phyloP scores from a whole-genome alignment of 257 asterid genomes.

The Scutellaria barbata region DNA sequence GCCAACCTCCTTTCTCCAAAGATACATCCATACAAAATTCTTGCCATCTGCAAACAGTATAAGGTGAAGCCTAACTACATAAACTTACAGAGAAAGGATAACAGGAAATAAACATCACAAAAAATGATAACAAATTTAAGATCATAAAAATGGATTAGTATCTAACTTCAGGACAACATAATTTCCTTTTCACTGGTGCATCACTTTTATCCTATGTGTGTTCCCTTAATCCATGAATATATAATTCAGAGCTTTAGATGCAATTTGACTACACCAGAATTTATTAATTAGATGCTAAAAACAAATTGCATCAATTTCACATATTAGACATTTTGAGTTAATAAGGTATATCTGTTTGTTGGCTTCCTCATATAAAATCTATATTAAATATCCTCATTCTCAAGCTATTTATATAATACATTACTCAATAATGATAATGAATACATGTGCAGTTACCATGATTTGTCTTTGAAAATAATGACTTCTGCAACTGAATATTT shows the following conservation, averaged over 20 bases:
- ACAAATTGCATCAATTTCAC: background rate
- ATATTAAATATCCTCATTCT: background rate
- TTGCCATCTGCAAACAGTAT: slow-evolving; percentile 67
- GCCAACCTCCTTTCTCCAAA: slow-evolving; percentile 79
- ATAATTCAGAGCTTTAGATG: slow-evolving; percentile 1
- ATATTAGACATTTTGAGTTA: slow-evolving; percentile 1
- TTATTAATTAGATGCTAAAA: background rate
- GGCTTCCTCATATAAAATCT: background rate
- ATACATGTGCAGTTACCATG: background rate
- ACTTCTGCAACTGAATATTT: slow-evolving; percentile 15
- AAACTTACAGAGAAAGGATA: background rate
- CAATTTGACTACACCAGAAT: slow-evolving; percentile 5
- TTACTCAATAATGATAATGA: background rate
- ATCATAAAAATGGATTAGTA: background rate
- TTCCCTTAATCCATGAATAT: background rate
- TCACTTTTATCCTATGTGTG: slow-evolving; percentile 22
- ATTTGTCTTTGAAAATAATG: slow-evolving; percentile 11
- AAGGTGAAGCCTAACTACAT: slow-evolving; percentile 16
- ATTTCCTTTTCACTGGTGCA: background rate
- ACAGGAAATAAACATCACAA: background rate
- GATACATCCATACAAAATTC: slow-evolving; percentile 79
- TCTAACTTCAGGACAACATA: background rate
- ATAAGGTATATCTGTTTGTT: background rate
- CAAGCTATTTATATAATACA: slow-evolving; percentile 7
- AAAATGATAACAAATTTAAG: background rate